Percentiles rank a stretch among this genome's conserved stretches.
Evolutionary conservation across 805 yeast genomes (phyloP).

Genomic region (Barnettozyma californica): DNA sequence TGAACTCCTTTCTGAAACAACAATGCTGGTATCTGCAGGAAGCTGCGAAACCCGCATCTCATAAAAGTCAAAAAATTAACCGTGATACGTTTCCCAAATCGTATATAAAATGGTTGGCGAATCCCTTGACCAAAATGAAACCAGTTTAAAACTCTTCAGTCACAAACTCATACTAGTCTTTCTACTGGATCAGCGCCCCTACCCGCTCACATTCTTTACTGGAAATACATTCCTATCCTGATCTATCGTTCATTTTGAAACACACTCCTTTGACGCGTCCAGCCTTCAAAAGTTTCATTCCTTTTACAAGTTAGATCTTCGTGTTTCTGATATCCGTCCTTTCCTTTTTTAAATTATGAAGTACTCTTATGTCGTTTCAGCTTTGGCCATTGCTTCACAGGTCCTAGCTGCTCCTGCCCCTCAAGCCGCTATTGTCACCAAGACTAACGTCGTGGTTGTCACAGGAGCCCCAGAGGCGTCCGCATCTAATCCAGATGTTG

Average conservation of each 20-base stretch:
- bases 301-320: conserved; percentile 1
- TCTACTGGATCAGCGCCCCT: not conserved
- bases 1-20: not conserved
- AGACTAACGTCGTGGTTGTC: conserved; percentile 24
- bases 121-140: not conserved
- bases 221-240: not conserved
- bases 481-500: conserved; percentile 20
- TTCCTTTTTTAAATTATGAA: conserved; percentile 15
- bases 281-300: not conserved
- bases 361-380: conserved; percentile 20
- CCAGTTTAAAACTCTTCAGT: not conserved
- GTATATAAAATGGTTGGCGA: not conserved
- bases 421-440: conserved; percentile 19
- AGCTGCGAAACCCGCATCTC: not conserved
- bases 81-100: not conserved
- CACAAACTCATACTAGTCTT: not conserved
- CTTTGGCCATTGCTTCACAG: conserved; percentile 22
- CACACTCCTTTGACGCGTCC: conserved; percentile 5
- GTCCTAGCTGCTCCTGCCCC: conserved; percentile 27
- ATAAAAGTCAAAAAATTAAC: not conserved
- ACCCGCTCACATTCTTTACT: not conserved
- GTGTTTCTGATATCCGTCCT: not conserved
- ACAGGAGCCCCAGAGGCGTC: conserved; percentile 20
- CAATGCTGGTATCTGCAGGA: not conserved
- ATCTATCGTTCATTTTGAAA: not conserved